Percentiles rank a stretch among this genome's conserved stretches.
Evolutionary conservation across 176 grass and related monocot species (phyloP).

Genomic region (Alopecurus myosuroides): DNA sequence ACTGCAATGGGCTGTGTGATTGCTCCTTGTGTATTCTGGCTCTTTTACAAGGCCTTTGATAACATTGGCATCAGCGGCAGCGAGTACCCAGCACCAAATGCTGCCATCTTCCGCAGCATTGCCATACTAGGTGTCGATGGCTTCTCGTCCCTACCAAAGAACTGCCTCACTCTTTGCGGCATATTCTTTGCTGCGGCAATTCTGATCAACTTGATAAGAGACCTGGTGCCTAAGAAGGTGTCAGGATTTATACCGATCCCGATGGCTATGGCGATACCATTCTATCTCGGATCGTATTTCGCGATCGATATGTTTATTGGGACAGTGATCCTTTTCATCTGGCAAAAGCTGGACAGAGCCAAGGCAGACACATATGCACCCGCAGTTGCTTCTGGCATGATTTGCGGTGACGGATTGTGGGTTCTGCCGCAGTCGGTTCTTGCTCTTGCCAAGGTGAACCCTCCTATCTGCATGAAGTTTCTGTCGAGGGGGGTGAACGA

Average conservation of each 20-base stretch:
- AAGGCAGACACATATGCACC: constrained; percentile 18
- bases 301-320: constrained; percentile 29
- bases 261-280: constrained; percentile 30
- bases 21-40: constrained; percentile 32
- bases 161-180: constrained; percentile 13
- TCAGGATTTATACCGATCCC: constrained; percentile 19
- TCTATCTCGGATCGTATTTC: constrained; percentile 28
- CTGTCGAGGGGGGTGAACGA: constrained; percentile 11
- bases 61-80: neutral
- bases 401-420: constrained; percentile 25
- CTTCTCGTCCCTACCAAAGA: constrained; percentile 25
- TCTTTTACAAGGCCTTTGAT: constrained; percentile 26
- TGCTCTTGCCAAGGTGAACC: constrained; percentile 30
- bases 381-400: constrained; percentile 24
- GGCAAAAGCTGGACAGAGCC: constrained; percentile 23
- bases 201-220: constrained; percentile 21
- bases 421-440: constrained; percentile 10
- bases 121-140: constrained; percentile 23
- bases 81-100: constrained; percentile 32
- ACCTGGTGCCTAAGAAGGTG: constrained; percentile 24
- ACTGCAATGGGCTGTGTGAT: constrained; percentile 29
- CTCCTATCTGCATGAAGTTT: constrained; percentile 36
- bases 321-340: constrained; percentile 27
- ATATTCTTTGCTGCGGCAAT: constrained; percentile 11
- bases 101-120: constrained; percentile 14